Evolutionary conservation across 176 grass and related monocot genomes (phyloP).

Genomic region (Paspalum vaginatum): DNA sequence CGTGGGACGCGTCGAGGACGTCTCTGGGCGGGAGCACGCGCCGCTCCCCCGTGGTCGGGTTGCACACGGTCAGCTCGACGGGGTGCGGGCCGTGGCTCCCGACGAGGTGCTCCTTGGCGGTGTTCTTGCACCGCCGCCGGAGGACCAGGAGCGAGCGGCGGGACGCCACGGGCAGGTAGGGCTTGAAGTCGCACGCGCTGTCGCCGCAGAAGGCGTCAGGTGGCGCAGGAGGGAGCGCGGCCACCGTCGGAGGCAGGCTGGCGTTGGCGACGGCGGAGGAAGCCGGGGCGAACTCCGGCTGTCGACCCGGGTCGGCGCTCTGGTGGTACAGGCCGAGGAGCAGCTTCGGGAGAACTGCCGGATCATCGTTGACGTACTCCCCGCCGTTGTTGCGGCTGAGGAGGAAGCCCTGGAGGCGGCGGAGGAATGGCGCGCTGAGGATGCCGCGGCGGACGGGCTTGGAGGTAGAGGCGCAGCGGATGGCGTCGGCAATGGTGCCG

Average conservation of each 20-base stretch:
- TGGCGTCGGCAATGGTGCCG: neutral
- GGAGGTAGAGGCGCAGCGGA: slow-evolving; percentile 18
- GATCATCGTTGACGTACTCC: neutral
- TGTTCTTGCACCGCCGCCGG: slow-evolving; percentile 8
- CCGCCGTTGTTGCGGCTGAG: neutral
- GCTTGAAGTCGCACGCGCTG: neutral
- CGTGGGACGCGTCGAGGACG: neutral
- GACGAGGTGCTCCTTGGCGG: neutral
- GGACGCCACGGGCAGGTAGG: neutral
- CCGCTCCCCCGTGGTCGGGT: slow-evolving; percentile 9
- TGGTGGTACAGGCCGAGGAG: slow-evolving; percentile 24
- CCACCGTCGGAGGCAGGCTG: neutral
- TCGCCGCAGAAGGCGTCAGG: neutral
- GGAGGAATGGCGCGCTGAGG: slow-evolving; percentile 16
- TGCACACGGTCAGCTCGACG: slow-evolving; percentile 14
- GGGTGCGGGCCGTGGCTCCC: neutral
- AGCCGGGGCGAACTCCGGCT: neutral
- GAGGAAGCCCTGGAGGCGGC: neutral
- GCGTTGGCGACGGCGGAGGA: neutral
- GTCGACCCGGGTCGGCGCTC: neutral
- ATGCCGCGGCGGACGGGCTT: slow-evolving; percentile 12
- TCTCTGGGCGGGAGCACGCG: slow-evolving; percentile 15
- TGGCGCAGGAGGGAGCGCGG: neutral
- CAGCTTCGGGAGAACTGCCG: neutral
- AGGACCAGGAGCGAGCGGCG: slow-evolving; percentile 17